These are phyloP conservation scores for Hypoxylon sp. DNA, from an alignment of 2,329 filamentous ascomycete species.

Conservation along the genomic window DNA sequence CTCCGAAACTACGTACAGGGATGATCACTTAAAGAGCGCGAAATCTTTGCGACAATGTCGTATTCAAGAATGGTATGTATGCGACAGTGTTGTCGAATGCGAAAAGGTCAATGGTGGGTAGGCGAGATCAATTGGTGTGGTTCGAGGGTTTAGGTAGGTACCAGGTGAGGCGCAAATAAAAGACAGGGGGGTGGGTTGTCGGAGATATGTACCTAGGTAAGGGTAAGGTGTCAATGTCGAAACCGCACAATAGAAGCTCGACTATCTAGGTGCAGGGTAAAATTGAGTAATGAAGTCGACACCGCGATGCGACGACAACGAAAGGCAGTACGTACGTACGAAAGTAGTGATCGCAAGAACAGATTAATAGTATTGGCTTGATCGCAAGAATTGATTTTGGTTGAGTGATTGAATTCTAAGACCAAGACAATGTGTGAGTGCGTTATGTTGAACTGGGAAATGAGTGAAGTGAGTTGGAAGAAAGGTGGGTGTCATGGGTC, in stretches of 20 bases:
- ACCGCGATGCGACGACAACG: conserved; percentile 3
- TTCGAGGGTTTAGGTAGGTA: not conserved
- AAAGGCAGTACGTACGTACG: not conserved
- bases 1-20: conserved; percentile 23
- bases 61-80: not conserved
- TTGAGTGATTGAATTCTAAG: not conserved
- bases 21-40: conserved; percentile 4
- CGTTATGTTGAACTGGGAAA: conserved; percentile 11
- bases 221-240: conserved; percentile 10
- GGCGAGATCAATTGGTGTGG: conserved; percentile 20
- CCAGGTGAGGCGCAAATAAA: conserved; percentile 5
- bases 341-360: not conserved
- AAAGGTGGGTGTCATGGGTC: conserved; percentile 15
- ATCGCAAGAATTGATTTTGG: conserved; percentile 15
- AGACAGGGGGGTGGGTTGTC: conserved; percentile 12
- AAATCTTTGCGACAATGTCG: conserved; percentile 6
- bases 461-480: conserved; percentile 27
- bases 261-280: not conserved
- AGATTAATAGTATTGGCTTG: conserved; percentile 12
- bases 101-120: conserved; percentile 8
- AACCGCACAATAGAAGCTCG: not conserved
- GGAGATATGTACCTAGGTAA: conserved; percentile 20
- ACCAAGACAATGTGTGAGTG: conserved; percentile 33
- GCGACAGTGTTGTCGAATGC: conserved; percentile 11
- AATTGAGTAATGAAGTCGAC: conserved; percentile 12